phyloP scores from a whole-genome alignment of 2,329 filamentous ascomycete genomes.

The Penicillium sclerotiorum region DNA sequence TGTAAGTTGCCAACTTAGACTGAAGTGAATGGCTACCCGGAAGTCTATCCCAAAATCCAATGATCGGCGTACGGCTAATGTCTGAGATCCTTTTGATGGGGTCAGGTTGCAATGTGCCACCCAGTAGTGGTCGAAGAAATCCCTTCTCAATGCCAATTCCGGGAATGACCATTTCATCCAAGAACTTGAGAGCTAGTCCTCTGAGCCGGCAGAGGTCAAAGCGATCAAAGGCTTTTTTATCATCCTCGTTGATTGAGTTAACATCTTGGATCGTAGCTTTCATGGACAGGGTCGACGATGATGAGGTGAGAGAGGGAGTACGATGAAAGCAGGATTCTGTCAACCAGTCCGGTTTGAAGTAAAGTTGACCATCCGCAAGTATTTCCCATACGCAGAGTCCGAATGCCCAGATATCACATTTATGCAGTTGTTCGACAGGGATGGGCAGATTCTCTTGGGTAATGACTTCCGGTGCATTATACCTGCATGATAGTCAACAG shows the following conservation, averaged over 20 bases:
- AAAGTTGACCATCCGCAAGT: slow-evolving; percentile 10
- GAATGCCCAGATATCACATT: slow-evolving; percentile 22
- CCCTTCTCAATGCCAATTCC: slow-evolving; percentile 13
- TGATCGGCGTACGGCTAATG: slow-evolving; percentile 10
- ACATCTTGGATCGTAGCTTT: neutral
- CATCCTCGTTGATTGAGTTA: neutral
- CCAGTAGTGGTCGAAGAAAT: slow-evolving; percentile 11
- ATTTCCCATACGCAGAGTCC: slow-evolving; percentile 20
- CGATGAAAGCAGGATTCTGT: neutral
- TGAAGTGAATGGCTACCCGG: slow-evolving; percentile 10
- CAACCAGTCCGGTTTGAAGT: slow-evolving; percentile 10
- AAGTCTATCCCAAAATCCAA: slow-evolving; percentile 10
- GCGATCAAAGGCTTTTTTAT: slow-evolving; percentile 3
- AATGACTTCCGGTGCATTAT: slow-evolving; percentile 17
- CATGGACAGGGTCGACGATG: neutral
- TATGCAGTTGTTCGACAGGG: slow-evolving; percentile 13
- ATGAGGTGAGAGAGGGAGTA: neutral
- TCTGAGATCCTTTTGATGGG: slow-evolving; percentile 9
- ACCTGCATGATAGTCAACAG: slow-evolving; percentile 8
- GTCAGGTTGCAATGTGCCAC: slow-evolving; percentile 5
- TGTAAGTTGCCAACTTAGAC: slow-evolving; percentile 13
- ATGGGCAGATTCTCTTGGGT: slow-evolving; percentile 12
- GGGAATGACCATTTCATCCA: slow-evolving; percentile 10
- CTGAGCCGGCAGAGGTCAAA: slow-evolving; percentile 10
- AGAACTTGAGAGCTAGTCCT: slow-evolving; percentile 1